Evolutionary conservation across 2,329 filamentous ascomycete species (phyloP), one percentile per base, ranked within the genome.

Genomic region (Neofusicoccum cordaticola): DNA sequence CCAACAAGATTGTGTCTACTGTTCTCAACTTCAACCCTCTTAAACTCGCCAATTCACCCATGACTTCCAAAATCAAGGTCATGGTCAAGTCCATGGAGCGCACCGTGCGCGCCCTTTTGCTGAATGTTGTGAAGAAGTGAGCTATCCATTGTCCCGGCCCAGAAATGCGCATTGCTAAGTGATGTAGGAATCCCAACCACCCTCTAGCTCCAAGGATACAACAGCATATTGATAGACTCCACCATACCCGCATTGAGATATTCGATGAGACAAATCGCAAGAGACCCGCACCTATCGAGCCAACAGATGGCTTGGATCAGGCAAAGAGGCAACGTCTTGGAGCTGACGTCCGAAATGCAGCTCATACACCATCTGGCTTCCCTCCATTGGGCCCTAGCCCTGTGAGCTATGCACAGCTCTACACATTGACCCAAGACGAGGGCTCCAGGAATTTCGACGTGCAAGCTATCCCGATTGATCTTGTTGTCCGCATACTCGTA

Each of bases 11-110:
- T 67, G 78, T 98, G 68, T 91, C 89, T 73, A 88, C 92, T 15
- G 84, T 98, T 35, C 83, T 99, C 69, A 93, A 88, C 75, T 99
- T 97, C 83, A 97, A 97, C 73, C 95, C 95, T 0, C 81, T 97
- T 50, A 92, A 90, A 77, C 85, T 92, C 68, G 91, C 90, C 64
- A 90, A 87, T 71, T 86, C 87, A 1, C 88, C 90, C 3, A 86
- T 96, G 81, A 94, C 90, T 0, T 85, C 92, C 2, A 92, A 88
- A 73, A 85, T 86, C 57, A 92, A 90, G 70, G 90, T 99, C 66
- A 87, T 94, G 71, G 85, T 96, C 67, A 92, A 89, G 77, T 98
- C 94, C 4, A 95, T 99, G 88, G 94, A 97, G 77, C 92, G 96
- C 74, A 99, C 95, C 27, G 91, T 91, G 2, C 87, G 93, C 71